Conservation (phyloP, 2,329 filamentous ascomycete genomes). For the Metarhizium guizhouense region DNA sequence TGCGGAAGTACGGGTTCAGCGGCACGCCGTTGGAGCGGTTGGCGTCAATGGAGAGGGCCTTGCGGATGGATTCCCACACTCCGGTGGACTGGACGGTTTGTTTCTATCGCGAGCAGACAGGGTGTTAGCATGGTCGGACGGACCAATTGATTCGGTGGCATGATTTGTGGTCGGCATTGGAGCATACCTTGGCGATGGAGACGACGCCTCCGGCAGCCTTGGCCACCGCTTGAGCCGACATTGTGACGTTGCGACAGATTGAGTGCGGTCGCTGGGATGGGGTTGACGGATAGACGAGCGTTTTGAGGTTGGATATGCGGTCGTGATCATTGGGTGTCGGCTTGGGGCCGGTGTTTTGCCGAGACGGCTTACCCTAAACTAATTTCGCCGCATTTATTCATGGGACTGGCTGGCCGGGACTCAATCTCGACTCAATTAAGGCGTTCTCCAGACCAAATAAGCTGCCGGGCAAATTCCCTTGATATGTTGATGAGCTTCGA, state of each 20-base stretch:
- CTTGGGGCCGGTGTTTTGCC: conserved; percentile 10
- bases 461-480: no score
- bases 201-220: conserved; percentile 47
- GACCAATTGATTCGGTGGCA: background rate
- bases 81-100: conserved; percentile 87
- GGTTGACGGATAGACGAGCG: conserved; percentile 4
- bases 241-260: conserved; percentile 27
- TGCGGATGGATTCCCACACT: conserved; percentile 78
- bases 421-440: no score
- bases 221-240: conserved; percentile 53
- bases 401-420: no score
- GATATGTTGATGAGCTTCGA: no score
- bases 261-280: conserved; percentile 8
- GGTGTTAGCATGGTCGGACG: background rate
- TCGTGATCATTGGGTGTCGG: conserved; percentile 5
- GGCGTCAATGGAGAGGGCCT: conserved; percentile 70
- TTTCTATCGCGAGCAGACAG: conserved; percentile 54
- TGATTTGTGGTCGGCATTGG: background rate
- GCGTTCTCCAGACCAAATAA: no score
- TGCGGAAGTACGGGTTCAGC: conserved; percentile 85
- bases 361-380: background rate
- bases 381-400: background rate
- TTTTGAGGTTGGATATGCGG: conserved; percentile 8
- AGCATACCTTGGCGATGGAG: conserved; percentile 47
- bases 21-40: conserved; percentile 87